Evolutionary conservation across 2,329 filamentous ascomycete species (phyloP).

Genomic region (Aspergillus sp.): DNA sequence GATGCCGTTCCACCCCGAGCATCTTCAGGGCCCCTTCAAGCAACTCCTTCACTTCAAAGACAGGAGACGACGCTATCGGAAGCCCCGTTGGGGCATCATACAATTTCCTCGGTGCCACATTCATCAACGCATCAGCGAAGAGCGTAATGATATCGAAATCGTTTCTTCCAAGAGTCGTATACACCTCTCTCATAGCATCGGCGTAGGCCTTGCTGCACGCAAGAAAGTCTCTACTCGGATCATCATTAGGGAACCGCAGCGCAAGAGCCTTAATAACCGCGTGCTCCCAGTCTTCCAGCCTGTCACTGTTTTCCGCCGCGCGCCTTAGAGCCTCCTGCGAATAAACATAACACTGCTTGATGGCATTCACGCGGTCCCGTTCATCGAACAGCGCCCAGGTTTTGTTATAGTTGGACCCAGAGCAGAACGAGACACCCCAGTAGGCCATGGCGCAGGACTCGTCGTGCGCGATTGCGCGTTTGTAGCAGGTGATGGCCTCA

Average conservation of each 20-base stretch:
- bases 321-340: conserved; percentile 44
- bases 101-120: conserved; percentile 62
- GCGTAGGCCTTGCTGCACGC: conserved; percentile 48
- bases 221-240: not conserved
- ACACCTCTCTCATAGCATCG: conserved; percentile 57
- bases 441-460: conserved; percentile 46
- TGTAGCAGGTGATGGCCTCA: conserved; percentile 58
- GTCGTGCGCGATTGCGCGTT: conserved; percentile 44
- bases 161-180: conserved; percentile 46
- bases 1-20: conserved; percentile 54
- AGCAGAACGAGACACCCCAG: conserved; percentile 51
- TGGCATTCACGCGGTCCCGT: conserved; percentile 36
- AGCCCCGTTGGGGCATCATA: conserved; percentile 61
- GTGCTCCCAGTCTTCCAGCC: not conserved
- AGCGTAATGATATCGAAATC: conserved; percentile 63
- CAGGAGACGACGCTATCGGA: conserved; percentile 54
- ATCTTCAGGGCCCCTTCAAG: conserved; percentile 57
- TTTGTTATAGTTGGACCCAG: conserved; percentile 56
- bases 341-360: conserved; percentile 47
- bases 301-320: conserved; percentile 11
- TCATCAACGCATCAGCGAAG: conserved; percentile 66
- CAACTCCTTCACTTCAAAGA: conserved; percentile 56
- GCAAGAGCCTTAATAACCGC: not conserved
- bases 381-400: conserved; percentile 51
- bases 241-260: not conserved